These are phyloP conservation scores for Candolleomyces eurysporus DNA, from an alignment of 768 basidiomycete species.

Conservation along the genomic window DNA sequence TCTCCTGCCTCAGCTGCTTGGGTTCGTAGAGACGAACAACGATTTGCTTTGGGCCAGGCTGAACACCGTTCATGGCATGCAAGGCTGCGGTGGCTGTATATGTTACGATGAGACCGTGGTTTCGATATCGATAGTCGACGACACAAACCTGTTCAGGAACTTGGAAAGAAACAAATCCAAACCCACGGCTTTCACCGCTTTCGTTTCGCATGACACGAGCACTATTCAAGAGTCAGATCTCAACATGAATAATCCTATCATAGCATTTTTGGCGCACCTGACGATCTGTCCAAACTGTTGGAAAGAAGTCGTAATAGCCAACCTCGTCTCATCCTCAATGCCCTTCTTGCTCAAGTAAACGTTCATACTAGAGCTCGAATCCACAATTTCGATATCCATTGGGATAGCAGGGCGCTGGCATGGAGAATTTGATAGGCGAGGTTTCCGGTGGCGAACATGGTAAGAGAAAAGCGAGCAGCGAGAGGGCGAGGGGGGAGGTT, in stretches of 20 bases:
- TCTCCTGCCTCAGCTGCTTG: conserved; percentile 87
- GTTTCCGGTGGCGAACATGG: background rate
- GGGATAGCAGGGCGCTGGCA: conserved; percentile 71
- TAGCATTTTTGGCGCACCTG: conserved; percentile 45
- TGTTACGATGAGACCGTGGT: background rate
- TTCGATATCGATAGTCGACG: conserved; percentile 5
- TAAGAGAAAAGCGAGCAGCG: background rate
- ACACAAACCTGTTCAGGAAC: conserved; percentile 68
- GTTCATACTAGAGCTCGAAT: too few relatives aligned
- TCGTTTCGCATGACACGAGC: conserved; percentile 94
- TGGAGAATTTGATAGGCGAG: conserved; percentile 67
- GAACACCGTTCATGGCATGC: conserved; percentile 76
- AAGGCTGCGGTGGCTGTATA: conserved; percentile 65
- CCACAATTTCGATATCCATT: too few relatives aligned
- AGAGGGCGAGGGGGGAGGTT: background rate
- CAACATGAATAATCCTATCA: background rate
- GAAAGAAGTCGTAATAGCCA: too few relatives aligned
- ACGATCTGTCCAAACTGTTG: conserved; percentile 84
- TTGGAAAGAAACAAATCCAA: conserved; percentile 89
- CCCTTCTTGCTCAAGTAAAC: too few relatives aligned
- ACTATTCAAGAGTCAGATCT: conserved; percentile 35
- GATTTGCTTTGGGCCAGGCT: conserved; percentile 72
- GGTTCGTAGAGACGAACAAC: conserved; percentile 90
- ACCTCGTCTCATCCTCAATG: too few relatives aligned
- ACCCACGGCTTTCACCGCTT: conserved; percentile 75